Evolutionary conservation across 164 flowering plant species (phyloP).

Genomic region (Akebia trifoliata): DNA sequence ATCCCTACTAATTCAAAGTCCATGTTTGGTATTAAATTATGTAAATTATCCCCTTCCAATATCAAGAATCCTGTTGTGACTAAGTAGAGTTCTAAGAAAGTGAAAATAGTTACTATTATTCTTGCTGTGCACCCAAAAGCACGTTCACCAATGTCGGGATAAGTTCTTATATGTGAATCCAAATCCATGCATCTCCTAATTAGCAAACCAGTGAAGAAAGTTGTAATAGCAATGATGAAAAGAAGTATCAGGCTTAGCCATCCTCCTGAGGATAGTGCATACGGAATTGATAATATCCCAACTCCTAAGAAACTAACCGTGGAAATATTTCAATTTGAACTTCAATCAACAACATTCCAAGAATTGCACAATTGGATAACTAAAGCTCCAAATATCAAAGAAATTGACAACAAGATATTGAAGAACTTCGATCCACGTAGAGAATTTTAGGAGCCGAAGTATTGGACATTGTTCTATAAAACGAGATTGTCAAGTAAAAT

Average conservation of each 20-base stretch:
- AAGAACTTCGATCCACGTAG: too few relatives aligned
- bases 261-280: slow-evolving; percentile 2
- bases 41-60: too few relatives aligned
- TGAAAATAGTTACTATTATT: background rate
- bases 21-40: background rate
- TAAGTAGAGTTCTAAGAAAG: background rate
- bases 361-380: too few relatives aligned
- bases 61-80: background rate
- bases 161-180: background rate
- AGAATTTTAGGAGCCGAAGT: too few relatives aligned
- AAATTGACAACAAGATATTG: too few relatives aligned
- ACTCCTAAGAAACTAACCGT: background rate
- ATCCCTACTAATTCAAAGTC: background rate
- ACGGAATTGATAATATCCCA: background rate
- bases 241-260: slow-evolving; percentile 10
- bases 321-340: too few relatives aligned
- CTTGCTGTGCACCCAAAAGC: background rate
- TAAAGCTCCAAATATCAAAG: too few relatives aligned
- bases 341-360: too few relatives aligned
- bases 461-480: too few relatives aligned
- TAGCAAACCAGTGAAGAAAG: slow-evolving; percentile 4
- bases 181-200: slow-evolving; percentile 6
- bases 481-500: too few relatives aligned
- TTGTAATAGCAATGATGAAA: background rate
- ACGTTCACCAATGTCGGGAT: background rate